A percentile compares a stretch with the other conserved stretches of the same genome.
Evolutionary conservation across 169 alveolate species (phyloP).

Genomic region (Babesia gibsoni): DNA sequence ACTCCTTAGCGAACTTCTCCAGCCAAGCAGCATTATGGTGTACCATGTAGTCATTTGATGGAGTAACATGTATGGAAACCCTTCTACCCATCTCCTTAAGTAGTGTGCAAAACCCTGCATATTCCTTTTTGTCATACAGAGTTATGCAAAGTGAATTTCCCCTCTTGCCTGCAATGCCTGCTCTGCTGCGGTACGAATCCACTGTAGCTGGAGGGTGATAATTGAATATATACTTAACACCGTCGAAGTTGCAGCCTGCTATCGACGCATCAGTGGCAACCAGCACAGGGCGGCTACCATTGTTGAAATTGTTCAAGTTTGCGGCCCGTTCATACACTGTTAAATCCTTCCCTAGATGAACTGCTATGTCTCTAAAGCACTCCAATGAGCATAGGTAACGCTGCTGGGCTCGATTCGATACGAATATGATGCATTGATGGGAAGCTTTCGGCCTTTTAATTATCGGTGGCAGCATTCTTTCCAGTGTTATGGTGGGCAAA

Average conservation of each 20-base stretch:
- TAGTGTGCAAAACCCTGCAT: conserved; percentile 7
- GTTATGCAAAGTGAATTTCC: conserved; percentile 44
- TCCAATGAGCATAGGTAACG: conserved; percentile 23
- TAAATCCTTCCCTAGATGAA: conserved; percentile 34
- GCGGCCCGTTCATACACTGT: conserved; percentile 45
- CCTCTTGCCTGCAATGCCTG: conserved; percentile 33
- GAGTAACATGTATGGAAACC: conserved; percentile 44
- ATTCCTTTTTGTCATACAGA: conserved; percentile 35
- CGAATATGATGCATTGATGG: conserved; percentile 49
- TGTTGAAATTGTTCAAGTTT: conserved; percentile 19
- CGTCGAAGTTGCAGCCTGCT: conserved; percentile 38
- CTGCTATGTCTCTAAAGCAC: conserved; percentile 28
- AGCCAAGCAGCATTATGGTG: conserved; percentile 31
- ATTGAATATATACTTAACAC: conserved; percentile 33
- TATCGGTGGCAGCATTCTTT: conserved; percentile 19
- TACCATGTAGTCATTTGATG: conserved; percentile 45
- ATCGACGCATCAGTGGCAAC: conserved; percentile 53
- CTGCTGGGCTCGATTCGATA: conserved; percentile 46
- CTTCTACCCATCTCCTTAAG: conserved; percentile 13
- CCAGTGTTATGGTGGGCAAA: conserved; percentile 40
- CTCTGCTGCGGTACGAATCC: conserved; percentile 31
- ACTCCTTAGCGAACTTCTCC: conserved; percentile 12
- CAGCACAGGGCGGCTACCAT: conserved; percentile 50
- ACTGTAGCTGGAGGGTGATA: conserved; percentile 45
- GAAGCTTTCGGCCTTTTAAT: conserved; percentile 23